These are phyloP conservation scores for Leccinellum albellum DNA, from an alignment of 768 basidiomycete genomes.

Conservation along the genomic window DNA sequence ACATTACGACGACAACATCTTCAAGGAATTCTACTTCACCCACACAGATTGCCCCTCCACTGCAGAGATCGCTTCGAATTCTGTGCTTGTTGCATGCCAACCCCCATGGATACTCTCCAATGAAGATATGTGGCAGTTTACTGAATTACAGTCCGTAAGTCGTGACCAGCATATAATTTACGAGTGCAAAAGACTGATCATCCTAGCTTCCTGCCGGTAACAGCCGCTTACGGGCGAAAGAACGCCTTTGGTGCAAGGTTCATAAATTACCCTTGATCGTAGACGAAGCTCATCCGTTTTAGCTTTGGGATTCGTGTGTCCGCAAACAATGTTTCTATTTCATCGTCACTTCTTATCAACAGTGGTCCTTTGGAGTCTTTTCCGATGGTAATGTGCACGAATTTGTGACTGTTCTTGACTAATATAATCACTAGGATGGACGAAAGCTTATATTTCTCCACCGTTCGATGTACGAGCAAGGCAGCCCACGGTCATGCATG, in stretches of 20 bases:
- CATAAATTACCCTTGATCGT: background rate
- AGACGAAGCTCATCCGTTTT: conserved; percentile 8
- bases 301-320: conserved; percentile 54
- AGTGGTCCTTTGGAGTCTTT: conserved; percentile 62
- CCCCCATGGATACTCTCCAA: conserved; percentile 56
- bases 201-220: conserved; percentile 26
- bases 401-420: background rate
- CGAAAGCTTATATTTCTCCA: conserved; percentile 47
- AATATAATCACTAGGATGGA: conserved; percentile 42
- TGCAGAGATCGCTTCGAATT: conserved; percentile 28
- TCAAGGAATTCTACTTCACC: conserved; percentile 47
- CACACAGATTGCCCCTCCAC: conserved; percentile 17
- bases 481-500: conserved; percentile 50
- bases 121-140: conserved; percentile 53
- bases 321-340: conserved; percentile 49
- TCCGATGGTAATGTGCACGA: conserved; percentile 41
- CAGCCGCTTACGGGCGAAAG: conserved; percentile 45
- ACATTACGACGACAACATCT: conserved; percentile 39
- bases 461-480: conserved; percentile 39
- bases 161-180: background rate
- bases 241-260: conserved; percentile 64
- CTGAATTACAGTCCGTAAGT: conserved; percentile 34
- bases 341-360: conserved; percentile 54
- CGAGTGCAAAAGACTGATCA: background rate
- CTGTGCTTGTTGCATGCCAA: conserved; percentile 54